A percentile compares a stretch with the other conserved stretches of the same genome.
phyloP scores from a whole-genome alignment of 129 eudicot species.

The Artemisia annua region DNA sequence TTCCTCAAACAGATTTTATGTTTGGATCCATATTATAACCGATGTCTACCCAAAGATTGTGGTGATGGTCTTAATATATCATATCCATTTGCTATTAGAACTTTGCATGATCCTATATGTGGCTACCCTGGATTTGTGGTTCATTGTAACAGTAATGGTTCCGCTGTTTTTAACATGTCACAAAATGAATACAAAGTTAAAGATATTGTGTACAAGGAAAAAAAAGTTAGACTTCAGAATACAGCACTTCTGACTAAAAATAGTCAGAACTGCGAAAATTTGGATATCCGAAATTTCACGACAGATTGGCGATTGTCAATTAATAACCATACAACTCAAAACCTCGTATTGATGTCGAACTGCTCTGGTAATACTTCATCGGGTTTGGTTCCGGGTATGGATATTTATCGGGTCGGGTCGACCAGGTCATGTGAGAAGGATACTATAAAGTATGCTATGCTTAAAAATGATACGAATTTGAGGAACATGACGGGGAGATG shows the following conservation, averaged over 20 bases:
- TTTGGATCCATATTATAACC: slow-evolving; percentile 22
- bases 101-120: slow-evolving; percentile 36
- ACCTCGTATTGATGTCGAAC: neutral
- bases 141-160: slow-evolving; percentile 27
- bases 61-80: slow-evolving; percentile 32
- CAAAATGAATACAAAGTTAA: slow-evolving; percentile 1
- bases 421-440: slow-evolving; percentile 2
- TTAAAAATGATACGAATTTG: slow-evolving; percentile 30
- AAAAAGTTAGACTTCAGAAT: slow-evolving; percentile 17
- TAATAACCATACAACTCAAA: neutral
- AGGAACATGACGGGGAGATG: slow-evolving; percentile 23
- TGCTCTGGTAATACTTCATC: neutral
- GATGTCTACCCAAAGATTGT: slow-evolving; percentile 42
- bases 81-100: slow-evolving; percentile 44
- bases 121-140: slow-evolving; percentile 51
- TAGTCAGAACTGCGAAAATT: neutral
- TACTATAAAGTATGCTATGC: slow-evolving; percentile 18
- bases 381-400: neutral
- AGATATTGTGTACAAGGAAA: slow-evolving; percentile 16
- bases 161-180: too few species aligned
- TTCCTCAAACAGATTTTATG: slow-evolving; percentile 15
- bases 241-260: neutral
- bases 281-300: neutral
- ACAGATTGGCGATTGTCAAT: too few species aligned
- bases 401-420: slow-evolving; percentile 1